phyloP scores from a whole-genome alignment of 257 asterid genomes.

The Rhazya stricta region DNA sequence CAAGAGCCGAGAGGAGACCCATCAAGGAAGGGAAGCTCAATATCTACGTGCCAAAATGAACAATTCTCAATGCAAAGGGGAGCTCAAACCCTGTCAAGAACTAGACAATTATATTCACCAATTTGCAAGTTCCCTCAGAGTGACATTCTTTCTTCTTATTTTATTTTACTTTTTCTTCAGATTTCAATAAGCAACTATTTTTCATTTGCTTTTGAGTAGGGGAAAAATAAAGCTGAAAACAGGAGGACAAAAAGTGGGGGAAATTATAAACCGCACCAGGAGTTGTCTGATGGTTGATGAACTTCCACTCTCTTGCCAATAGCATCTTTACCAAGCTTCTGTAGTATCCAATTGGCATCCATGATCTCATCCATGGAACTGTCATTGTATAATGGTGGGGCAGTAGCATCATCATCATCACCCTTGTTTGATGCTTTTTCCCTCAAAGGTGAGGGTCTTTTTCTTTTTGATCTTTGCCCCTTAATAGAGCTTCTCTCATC shows the following conservation, averaged over 20 bases:
- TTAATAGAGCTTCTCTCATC: slow-evolving; percentile 58
- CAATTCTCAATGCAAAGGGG: neutral
- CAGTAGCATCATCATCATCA: slow-evolving; percentile 48
- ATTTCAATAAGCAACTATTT: slow-evolving; percentile 16
- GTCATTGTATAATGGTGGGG: slow-evolving; percentile 44
- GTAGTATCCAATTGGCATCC: slow-evolving; percentile 91
- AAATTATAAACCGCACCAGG: slow-evolving; percentile 53
- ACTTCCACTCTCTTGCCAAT: slow-evolving; percentile 92
- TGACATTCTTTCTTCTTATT: neutral
- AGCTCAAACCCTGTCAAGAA: neutral
- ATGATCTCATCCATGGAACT: slow-evolving; percentile 60
- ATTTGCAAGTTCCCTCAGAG: neutral
- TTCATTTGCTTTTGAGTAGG: slow-evolving; percentile 6
- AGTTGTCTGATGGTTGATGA: slow-evolving; percentile 69
- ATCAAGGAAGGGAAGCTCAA: neutral
- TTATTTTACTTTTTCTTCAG: neutral
- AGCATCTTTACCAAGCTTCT: slow-evolving; percentile 94
- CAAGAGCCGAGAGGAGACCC: neutral
- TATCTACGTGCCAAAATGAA: neutral
- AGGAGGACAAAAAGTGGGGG: neutral
- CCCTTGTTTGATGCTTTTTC: slow-evolving; percentile 32
- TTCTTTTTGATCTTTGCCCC: slow-evolving; percentile 90
- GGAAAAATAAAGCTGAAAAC: neutral
- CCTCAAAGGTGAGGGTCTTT: slow-evolving; percentile 45
- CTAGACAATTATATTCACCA: neutral